Evolutionary conservation across 768 basidiomycete species (phyloP), one percentile per base, ranked within the genome.

Genomic region (Lactarius trivialis): DNA sequence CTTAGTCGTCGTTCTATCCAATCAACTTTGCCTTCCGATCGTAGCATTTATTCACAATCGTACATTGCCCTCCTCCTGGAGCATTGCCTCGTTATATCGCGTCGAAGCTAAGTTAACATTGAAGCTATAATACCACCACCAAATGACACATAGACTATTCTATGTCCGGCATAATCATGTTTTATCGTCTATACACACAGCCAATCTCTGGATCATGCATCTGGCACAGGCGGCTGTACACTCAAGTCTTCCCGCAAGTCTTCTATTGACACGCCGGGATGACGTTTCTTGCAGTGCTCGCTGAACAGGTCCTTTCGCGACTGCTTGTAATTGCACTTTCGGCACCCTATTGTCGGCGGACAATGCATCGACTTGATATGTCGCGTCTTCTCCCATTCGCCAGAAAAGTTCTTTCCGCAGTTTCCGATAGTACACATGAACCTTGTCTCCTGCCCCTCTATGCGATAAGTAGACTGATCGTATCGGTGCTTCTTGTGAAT

Each of bases 271-370:
- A n/a, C 21, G 2, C 54, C 49, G 7, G 45, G 53, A 51, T 63
- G 62, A 5, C 62, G 62, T 37, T 63, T 63, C 58, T 24, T 63
- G 62, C 62, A 63, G 33, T 63, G 62, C 6, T 63, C 62, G 37
- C 32, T 55, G 58, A 63, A 63, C 8, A 63, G 32, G 8, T 63
- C 62, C 24, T 63, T 63, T 17, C 62, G 62, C 2, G 62, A 63
- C 51, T 63, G 62, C 53, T 63, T 63, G 54, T 63, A 63, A 33
- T 51, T 55, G 58, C 62, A 63, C 14, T 7, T 26, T 43, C 54
- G 36, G 45, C 62, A 63, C 9, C 58, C 62, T 26, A 63, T 55
- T 50, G 62, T 51, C 52, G 58, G 62, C 21, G 62, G 62, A 43
- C 28, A 14, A 21, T 63, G 62, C 36, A 63, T 32, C 48, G 62